Conservation (phyloP, 495 filamentous ascomycete species). For the Chaetomium tenue region DNA sequence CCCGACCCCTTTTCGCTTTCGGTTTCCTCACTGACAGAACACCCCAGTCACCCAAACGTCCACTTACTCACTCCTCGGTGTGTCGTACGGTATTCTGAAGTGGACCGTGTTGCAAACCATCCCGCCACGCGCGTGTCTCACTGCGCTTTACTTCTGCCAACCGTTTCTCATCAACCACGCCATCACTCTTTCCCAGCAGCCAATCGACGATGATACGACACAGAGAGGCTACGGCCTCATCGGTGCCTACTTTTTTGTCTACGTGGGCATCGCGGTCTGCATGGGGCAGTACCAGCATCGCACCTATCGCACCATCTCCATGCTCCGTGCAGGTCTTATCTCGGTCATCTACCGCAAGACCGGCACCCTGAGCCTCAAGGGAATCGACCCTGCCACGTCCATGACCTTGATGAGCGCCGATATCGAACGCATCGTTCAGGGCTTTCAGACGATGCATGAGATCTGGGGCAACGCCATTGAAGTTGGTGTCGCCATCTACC, state of each 20-base stretch:
- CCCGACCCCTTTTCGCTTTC: not conserved
- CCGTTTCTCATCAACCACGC: conserved; percentile 61
- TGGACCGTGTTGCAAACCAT: conserved; percentile 51
- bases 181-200: conserved; percentile 42
- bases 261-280: conserved; percentile 58
- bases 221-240: conserved; percentile 59
- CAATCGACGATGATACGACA: conserved; percentile 37
- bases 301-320: conserved; percentile 59
- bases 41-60: conserved; percentile 33
- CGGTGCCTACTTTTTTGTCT: conserved; percentile 62
- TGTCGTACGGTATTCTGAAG: conserved; percentile 47
- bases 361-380: conserved; percentile 43
- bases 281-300: conserved; percentile 56
- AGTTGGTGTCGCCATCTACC: conserved; percentile 56
- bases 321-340: conserved; percentile 58
- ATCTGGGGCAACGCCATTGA: conserved; percentile 51
- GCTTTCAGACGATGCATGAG: conserved; percentile 43
- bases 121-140: conserved; percentile 53
- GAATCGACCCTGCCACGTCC: conserved; percentile 52
- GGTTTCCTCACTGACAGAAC: not conserved
- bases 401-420: conserved; percentile 62
- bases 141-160: conserved; percentile 61
- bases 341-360: conserved; percentile 59
- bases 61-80: conserved; percentile 40
- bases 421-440: conserved; percentile 43